Evolutionary conservation across 768 basidiomycete genomes (phyloP).

Genomic region (Hortiboletus campestris): DNA sequence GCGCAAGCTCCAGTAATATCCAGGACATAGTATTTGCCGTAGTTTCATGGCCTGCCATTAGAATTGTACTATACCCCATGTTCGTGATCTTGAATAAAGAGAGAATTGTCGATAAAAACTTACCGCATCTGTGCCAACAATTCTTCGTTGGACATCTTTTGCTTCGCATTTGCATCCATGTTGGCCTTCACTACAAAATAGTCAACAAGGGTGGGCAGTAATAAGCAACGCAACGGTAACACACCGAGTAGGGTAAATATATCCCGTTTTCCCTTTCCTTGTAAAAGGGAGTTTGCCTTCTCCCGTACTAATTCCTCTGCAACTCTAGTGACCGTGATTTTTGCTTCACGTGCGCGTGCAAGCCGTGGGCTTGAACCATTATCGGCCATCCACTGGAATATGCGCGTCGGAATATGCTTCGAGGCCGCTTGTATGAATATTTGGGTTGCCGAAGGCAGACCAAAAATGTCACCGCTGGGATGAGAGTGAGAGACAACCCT

Average conservation of each 20-base stretch:
- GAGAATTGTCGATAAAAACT: background rate
- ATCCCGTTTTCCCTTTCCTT: constrained; percentile 12
- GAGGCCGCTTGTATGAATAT: constrained; percentile 6
- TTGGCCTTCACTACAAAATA: constrained; percentile 19
- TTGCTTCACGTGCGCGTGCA: background rate
- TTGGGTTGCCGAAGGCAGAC: constrained; percentile 1
- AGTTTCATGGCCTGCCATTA: constrained; percentile 57
- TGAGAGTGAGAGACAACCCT: too few relatives aligned
- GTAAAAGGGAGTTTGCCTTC: constrained; percentile 5
- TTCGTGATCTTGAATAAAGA: background rate
- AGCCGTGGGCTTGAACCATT: background rate
- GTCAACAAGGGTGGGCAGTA: background rate
- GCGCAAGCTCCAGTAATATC: constrained; percentile 60
- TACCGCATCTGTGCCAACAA: constrained; percentile 17
- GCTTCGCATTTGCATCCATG: constrained; percentile 20
- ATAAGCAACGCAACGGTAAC: background rate
- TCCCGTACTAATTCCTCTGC: constrained; percentile 7
- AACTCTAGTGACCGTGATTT: background rate
- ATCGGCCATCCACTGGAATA: constrained; percentile 2
- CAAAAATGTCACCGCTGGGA: constrained; percentile 12
- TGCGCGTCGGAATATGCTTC: background rate
- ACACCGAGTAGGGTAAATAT: constrained; percentile 37
- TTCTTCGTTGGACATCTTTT: constrained; percentile 15
- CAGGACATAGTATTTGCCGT: constrained; percentile 54
- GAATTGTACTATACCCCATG: constrained; percentile 34